Evolutionary conservation across 352 stramenopile species (phyloP).

Genomic region (Phytopythium boreale): DNA sequence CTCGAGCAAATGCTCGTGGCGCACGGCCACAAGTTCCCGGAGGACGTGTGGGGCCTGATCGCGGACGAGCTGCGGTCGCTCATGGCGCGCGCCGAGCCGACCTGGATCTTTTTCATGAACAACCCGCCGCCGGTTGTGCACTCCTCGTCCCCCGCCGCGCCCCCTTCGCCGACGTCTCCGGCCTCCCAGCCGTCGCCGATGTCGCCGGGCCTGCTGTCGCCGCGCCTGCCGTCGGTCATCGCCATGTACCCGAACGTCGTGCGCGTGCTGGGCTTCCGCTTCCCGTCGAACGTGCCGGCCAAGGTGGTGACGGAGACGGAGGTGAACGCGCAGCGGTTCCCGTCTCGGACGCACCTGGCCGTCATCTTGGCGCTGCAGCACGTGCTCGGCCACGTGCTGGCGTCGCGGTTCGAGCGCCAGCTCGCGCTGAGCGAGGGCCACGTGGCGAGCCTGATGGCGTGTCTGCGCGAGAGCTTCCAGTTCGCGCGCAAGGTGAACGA

Average conservation of each 20-base stretch:
- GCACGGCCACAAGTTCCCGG: constrained; percentile 76
- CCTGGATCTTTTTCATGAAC: constrained; percentile 66
- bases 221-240: constrained; percentile 52
- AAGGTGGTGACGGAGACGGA: constrained; percentile 60
- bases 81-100: constrained; percentile 67
- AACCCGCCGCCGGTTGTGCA: constrained; percentile 8
- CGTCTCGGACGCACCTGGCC: constrained; percentile 61
- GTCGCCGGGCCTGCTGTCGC: constrained; percentile 28
- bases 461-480: constrained; percentile 66
- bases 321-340: constrained; percentile 50
- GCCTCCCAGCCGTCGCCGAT: constrained; percentile 6
- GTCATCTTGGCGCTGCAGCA: constrained; percentile 66
- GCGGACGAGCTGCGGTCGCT: constrained; percentile 76
- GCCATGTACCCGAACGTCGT: constrained; percentile 70
- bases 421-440: constrained; percentile 63
- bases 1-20: constrained; percentile 68
- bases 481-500: constrained; percentile 80
- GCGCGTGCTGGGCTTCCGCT: constrained; percentile 46
- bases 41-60: constrained; percentile 80
- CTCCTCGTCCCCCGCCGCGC: background rate
- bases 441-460: constrained; percentile 37
- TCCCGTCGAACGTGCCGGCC: constrained; percentile 43
- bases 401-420: constrained; percentile 31
- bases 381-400: constrained; percentile 65
- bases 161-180: constrained; percentile 5